Evolutionary conservation across 1,284 basidiomycete genomes (phyloP).

Genomic region (Sutorius eximius): DNA sequence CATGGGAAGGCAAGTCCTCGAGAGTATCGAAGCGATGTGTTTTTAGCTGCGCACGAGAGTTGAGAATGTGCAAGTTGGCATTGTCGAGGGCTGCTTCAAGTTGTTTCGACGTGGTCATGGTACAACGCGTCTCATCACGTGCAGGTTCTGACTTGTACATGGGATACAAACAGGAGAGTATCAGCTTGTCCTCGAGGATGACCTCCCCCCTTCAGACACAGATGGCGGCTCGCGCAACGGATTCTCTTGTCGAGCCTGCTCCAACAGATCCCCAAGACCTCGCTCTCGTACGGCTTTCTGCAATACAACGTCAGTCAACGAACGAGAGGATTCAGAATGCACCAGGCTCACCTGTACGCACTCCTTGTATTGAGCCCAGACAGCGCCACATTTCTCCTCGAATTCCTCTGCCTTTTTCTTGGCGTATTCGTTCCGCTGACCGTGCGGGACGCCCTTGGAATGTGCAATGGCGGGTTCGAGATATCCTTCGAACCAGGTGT

Average conservation of each 20-base stretch:
- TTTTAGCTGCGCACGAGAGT: conserved; percentile 23
- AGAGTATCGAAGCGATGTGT: conserved; percentile 32
- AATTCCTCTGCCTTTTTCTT: conserved; percentile 75
- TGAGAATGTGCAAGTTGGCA: conserved; percentile 26
- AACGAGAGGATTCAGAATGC: not conserved
- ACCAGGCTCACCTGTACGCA: conserved; percentile 67
- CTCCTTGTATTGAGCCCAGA: conserved; percentile 76
- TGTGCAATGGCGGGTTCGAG: conserved; percentile 71
- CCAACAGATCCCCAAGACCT: conserved; percentile 72
- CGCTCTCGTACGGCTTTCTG: conserved; percentile 84
- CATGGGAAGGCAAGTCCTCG: conserved; percentile 25
- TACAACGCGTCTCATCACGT: conserved; percentile 10
- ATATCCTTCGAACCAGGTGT: conserved; percentile 95
- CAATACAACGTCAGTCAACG: conserved; percentile 2
- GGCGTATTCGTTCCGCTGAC: conserved; percentile 42
- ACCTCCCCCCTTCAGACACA: conserved; percentile 9
- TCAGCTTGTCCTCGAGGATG: conserved; percentile 21
- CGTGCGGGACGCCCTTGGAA: conserved; percentile 42
- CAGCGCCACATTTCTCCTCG: conserved; percentile 75
- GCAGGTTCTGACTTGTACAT: no score
- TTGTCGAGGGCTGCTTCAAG: conserved; percentile 31
- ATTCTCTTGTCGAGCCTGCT: conserved; percentile 81
- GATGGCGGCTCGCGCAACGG: conserved; percentile 59
- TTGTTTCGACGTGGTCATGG: conserved; percentile 27
- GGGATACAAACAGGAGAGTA: no score